Percentiles rank a stretch among this genome's conserved stretches.
phyloP scores from a whole-genome alignment of 306 rosid genomes.

The Dalbergia cultrata region DNA sequence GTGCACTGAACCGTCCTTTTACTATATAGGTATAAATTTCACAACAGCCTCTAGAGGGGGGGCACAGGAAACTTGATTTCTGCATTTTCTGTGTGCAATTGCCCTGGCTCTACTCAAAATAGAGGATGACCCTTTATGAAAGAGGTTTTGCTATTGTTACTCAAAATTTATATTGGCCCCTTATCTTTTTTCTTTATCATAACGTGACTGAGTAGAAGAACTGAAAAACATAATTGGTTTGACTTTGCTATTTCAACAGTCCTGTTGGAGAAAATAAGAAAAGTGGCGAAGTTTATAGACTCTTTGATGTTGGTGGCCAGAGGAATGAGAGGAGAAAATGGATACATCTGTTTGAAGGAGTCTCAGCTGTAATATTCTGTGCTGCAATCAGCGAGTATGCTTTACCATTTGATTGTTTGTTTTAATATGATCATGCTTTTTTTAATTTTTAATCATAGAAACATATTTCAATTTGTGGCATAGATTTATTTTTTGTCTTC shows the following conservation, averaged over 20 bases:
- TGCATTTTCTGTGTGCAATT: too few relatives aligned
- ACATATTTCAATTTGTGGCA: slow-evolving; percentile 29
- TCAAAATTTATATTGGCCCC: background rate
- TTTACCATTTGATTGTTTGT: slow-evolving; percentile 1
- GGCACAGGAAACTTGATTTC: too few relatives aligned
- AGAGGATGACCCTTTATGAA: background rate
- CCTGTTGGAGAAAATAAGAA: slow-evolving; percentile 98
- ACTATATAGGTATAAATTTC: too few relatives aligned
- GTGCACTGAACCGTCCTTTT: too few relatives aligned
- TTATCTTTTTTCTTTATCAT: background rate
- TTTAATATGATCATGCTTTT: too few relatives aligned
- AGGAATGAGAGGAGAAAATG: slow-evolving; percentile 99
- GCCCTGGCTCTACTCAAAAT: too few relatives aligned
- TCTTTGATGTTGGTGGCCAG: slow-evolving; percentile 98
- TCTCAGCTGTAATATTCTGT: slow-evolving; percentile 97
- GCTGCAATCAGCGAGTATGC: slow-evolving; percentile 98
- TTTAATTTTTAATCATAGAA: slow-evolving; percentile 11
- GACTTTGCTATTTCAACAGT: slow-evolving; percentile 65
- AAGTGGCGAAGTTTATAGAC: slow-evolving; percentile 97
- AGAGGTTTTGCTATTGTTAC: background rate
- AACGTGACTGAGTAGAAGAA: background rate
- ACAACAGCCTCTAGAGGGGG: too few relatives aligned
- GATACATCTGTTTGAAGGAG: slow-evolving; percentile 99
- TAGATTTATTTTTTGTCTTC: background rate
- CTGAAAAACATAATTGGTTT: slow-evolving; percentile 24